These are phyloP conservation scores for Trichophyton rubrum DNA, from an alignment of 2,329 filamentous ascomycete genomes.

Conservation along the genomic window DNA sequence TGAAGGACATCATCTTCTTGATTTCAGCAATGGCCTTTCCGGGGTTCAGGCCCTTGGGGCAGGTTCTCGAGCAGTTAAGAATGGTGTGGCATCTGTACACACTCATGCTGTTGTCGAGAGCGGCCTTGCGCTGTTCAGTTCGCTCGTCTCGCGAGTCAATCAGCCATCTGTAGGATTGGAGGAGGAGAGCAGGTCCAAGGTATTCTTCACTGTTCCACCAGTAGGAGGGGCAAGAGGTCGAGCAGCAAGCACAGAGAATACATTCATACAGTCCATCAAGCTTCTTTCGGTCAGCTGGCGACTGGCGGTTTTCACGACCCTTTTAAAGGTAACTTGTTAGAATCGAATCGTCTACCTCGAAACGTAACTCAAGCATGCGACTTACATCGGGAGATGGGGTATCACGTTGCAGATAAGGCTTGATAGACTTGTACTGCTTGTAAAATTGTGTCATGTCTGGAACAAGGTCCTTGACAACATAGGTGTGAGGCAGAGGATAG, in stretches of 20 bases:
- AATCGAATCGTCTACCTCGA: background rate
- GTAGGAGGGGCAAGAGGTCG: conserved; percentile 97
- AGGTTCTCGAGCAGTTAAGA: conserved; percentile 94
- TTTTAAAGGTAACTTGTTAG: conserved; percentile 28
- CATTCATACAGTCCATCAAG: conserved; percentile 97
- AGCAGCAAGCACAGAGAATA: conserved; percentile 98
- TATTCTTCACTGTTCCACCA: conserved; percentile 99
- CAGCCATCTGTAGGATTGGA: conserved; percentile 97
- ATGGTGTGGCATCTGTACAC: conserved; percentile 99
- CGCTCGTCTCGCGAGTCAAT: conserved; percentile 88
- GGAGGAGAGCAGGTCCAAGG: conserved; percentile 86
- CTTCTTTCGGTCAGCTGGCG: conserved; percentile 85
- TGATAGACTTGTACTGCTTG: conserved; percentile 99
- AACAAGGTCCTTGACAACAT: conserved; percentile 97
- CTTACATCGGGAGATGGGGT: conserved; percentile 72
- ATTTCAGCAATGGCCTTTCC: conserved; percentile 92
- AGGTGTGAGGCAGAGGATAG: conserved; percentile 96
- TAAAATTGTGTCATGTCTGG: conserved; percentile 98
- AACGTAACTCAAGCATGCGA: conserved; percentile 13
- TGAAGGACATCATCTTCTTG: conserved; percentile 80
- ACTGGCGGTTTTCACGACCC: conserved; percentile 88
- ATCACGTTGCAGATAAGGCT: conserved; percentile 91
- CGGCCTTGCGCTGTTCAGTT: conserved; percentile 73
- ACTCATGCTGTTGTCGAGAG: conserved; percentile 97
- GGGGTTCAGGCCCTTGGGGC: conserved; percentile 96